These are phyloP conservation scores for Backusella circina DNA, from an alignment of 192 early-diverging fungal species.

Conservation along the genomic window DNA sequence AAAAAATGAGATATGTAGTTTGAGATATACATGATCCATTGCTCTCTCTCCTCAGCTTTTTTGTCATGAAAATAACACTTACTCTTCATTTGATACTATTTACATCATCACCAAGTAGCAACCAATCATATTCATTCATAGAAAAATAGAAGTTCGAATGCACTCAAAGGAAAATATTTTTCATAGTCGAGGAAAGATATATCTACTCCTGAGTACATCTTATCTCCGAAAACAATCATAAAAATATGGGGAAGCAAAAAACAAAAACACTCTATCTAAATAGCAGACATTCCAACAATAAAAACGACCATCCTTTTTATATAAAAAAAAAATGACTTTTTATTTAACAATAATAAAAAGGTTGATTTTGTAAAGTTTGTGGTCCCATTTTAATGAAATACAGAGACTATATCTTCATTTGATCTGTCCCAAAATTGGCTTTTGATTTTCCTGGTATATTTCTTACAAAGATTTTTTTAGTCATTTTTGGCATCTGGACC, in stretches of 20 bases:
- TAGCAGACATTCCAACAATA: background rate
- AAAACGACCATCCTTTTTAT: background rate
- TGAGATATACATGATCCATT: background rate
- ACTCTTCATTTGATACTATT: background rate
- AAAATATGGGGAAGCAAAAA: background rate
- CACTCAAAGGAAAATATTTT: background rate
- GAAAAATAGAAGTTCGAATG: background rate
- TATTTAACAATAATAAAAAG: background rate
- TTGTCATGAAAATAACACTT: background rate
- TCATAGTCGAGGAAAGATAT: background rate
- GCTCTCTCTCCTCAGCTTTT: too few species aligned
- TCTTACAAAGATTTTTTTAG: background rate
- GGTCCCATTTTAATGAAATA: background rate
- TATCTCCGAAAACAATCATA: background rate
- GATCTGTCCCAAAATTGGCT: background rate
- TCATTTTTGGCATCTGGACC: background rate
- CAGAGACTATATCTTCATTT: background rate
- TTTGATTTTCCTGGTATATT: background rate
- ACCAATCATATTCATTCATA: background rate
- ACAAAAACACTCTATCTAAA: background rate
- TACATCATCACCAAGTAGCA: background rate
- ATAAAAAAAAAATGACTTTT: background rate
- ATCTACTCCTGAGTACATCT: background rate
- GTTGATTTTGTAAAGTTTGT: background rate
- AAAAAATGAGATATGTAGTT: background rate